Base-by-base conservation (phyloP, 257 asterid species). In the Plectranthus barbatus region DNA sequence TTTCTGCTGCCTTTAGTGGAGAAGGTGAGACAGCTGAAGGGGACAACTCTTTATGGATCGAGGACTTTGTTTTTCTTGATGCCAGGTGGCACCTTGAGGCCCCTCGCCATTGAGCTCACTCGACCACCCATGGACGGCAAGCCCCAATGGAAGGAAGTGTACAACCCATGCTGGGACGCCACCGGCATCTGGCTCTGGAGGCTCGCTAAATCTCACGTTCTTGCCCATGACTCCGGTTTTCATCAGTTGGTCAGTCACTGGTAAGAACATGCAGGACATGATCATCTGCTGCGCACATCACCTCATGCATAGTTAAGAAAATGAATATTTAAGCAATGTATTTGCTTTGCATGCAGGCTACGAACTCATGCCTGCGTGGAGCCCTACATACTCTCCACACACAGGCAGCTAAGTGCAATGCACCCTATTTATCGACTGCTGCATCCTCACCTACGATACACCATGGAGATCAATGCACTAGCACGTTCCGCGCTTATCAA, bases 401-500 rank as follows among this genome's bases (percentile, higher is more conserved):
- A 82, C 52, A 69, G 98, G 55, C 98, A 86, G 53, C 73, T 91
- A 2, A 88, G 98, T 9, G 79, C 83, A 20, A 73, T 88, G 91
- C 98, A 91, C 65, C 98, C 96, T 0, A 86, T 91, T 11, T 67
- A 80, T 40, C 74, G 86, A 67, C 73, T 88, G 17, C 42, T 91
- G 47, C 84, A 73, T 33, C 98, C 98, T 51, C 96, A 86, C 60
- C 68, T 87, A 2, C 81, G 95, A 3, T 86, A 85, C 82, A 91
- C 98, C n/a, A 86, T 91, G 96, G 91, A 85, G 78, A 91, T 91
- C 26, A 91, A 91, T 19, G 86, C 88, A 0, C 52, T 81, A 70
- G 97, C 91, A 11, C 95, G 97, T 7, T 56, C n/a, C 34, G 66
- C 61, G 0, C 88, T 91, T 33, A 74, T 91, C 12, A 91, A 82